phyloP scores from a whole-genome alignment of 352 stramenopile genomes.

The Pythium sukuiense region DNA sequence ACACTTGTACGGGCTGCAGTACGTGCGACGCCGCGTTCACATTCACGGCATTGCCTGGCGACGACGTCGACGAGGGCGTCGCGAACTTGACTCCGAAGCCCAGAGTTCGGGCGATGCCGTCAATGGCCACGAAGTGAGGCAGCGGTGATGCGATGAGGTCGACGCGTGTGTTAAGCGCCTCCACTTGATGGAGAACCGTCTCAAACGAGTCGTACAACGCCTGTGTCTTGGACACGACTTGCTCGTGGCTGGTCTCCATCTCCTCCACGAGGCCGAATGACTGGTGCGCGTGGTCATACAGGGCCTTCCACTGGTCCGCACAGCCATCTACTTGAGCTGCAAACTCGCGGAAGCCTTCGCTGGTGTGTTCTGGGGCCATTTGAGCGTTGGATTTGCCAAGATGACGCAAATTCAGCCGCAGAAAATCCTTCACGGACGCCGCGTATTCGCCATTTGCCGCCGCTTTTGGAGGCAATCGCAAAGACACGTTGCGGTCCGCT shows the following conservation, averaged over 20 bases:
- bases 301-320: slow-evolving; percentile 35
- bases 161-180: slow-evolving; percentile 54
- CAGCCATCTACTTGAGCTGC: slow-evolving; percentile 34
- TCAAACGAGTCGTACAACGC: slow-evolving; percentile 81
- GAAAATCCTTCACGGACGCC: slow-evolving; percentile 48
- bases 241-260: slow-evolving; percentile 80
- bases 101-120: slow-evolving; percentile 49
- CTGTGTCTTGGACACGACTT: slow-evolving; percentile 72
- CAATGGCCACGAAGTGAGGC: slow-evolving; percentile 74
- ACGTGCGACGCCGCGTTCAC: slow-evolving; percentile 6
- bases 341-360: slow-evolving; percentile 25
- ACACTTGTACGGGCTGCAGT: slow-evolving; percentile 64
- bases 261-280: slow-evolving; percentile 70
- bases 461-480: slow-evolving; percentile 28
- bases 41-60: slow-evolving; percentile 2
- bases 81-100: slow-evolving; percentile 76
- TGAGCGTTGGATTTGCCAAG: not conserved
- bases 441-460: slow-evolving; percentile 2
- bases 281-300: slow-evolving; percentile 58
- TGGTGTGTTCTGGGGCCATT: not conserved
- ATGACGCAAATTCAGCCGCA: slow-evolving; percentile 20
- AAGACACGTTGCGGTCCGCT: slow-evolving; percentile 40
- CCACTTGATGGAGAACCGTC: slow-evolving; percentile 40
- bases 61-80: slow-evolving; percentile 27
- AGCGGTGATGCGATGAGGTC: slow-evolving; percentile 62